Conservation (phyloP, 805 yeast genomes). For the Cyberlindnera misumaiensis region DNA sequence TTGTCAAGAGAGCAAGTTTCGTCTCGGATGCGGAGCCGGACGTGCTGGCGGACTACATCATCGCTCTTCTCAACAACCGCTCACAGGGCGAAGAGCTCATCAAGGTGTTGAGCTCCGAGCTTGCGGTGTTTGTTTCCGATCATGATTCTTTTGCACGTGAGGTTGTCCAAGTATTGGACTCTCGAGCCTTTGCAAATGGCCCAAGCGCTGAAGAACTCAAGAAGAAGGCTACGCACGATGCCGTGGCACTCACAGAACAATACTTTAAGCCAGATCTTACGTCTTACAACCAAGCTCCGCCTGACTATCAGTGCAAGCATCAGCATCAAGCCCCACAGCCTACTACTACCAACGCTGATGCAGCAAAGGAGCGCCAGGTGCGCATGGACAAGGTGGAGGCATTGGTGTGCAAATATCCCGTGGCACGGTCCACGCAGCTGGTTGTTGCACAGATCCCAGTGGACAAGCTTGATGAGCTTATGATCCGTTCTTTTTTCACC, state of each 20-base stretch:
- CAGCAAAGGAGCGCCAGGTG: conserved; percentile 7
- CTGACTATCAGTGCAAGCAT: conserved; percentile 5
- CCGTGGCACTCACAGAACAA: conserved; percentile 8
- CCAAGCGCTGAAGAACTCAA: conserved; percentile 4
- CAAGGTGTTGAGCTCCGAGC: conserved; percentile 29
- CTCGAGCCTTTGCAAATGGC: conserved; percentile 6
- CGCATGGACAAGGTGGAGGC: conserved; percentile 3
- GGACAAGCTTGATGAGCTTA: conserved; percentile 31
- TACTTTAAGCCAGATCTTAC: conserved; percentile 11
- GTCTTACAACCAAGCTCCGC: conserved; percentile 6
- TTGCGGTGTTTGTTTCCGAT: conserved; percentile 25
- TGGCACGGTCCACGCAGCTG: conserved; percentile 16
- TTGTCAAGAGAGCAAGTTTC: conserved; percentile 15
- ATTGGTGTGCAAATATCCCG: conserved; percentile 4
- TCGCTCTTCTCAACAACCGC: conserved; percentile 34
- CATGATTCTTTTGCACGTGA: conserved; percentile 15
- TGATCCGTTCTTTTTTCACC: conserved; percentile 30
- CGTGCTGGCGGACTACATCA: conserved; percentile 37
- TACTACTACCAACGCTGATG: background rate
- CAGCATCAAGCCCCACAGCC: background rate
- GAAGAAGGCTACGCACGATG: conserved; percentile 5
- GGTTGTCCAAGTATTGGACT: conserved; percentile 22
- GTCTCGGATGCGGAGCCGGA: conserved; percentile 34
- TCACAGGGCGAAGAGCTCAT: conserved; percentile 28
- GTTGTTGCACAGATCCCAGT: conserved; percentile 38